Evolutionary conservation across 306 rosid species (phyloP).

Genomic region (Lablab purpureus): DNA sequence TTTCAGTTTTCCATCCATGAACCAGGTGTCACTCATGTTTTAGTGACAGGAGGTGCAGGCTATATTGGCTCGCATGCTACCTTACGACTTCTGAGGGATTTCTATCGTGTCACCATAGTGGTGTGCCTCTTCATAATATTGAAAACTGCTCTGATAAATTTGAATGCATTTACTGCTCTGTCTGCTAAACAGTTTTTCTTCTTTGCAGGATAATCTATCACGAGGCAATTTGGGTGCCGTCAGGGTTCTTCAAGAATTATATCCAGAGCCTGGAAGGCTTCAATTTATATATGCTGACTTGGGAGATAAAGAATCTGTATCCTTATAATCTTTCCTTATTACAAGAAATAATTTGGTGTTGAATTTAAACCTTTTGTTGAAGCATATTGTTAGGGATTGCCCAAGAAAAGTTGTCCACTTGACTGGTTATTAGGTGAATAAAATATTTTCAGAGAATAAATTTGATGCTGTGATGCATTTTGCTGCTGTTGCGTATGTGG

Average conservation of each 20-base stretch:
- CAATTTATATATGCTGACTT: constrained; percentile 94
- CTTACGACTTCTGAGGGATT: constrained; percentile 77
- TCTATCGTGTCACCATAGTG: constrained; percentile 93
- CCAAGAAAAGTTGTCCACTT: constrained; percentile 57
- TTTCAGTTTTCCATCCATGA: constrained; percentile 79
- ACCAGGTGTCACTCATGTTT: constrained; percentile 85
- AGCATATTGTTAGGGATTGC: constrained; percentile 19
- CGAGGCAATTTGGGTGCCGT: constrained; percentile 95
- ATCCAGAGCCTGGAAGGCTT: constrained; percentile 93
- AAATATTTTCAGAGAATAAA: constrained; percentile 88
- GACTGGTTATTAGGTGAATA: constrained; percentile 77
- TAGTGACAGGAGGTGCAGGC: constrained; percentile 99
- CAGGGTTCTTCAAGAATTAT: constrained; percentile 80
- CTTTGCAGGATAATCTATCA: constrained; percentile 84
- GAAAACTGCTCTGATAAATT: constrained; percentile 18
- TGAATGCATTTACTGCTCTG: not conserved
- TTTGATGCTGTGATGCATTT: constrained; percentile 99
- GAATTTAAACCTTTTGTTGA: constrained; percentile 4
- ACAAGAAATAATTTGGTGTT: constrained; percentile 26
- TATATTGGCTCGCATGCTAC: constrained; percentile 94
- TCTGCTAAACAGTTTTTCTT: constrained; percentile 28
- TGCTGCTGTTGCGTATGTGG: constrained; percentile 99
- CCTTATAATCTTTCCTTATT: constrained; percentile 53
- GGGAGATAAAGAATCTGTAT: constrained; percentile 87
- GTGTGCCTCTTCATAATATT: constrained; percentile 55